phyloP scores from a whole-genome alignment of 371 early-diverging fungal species.

The Syncephalis plumigaleata region DNA sequence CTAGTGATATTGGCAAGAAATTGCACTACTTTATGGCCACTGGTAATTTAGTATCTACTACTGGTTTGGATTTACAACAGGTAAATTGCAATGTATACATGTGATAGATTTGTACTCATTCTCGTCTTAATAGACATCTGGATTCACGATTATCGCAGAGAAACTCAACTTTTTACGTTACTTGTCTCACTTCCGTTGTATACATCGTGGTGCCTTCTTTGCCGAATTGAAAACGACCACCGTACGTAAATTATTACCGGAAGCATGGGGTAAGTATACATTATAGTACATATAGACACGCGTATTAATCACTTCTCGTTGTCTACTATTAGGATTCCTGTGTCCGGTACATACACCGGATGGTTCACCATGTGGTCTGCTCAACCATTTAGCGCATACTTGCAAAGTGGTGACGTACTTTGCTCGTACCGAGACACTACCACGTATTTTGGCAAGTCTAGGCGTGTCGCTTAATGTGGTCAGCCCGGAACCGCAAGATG shows the following conservation, averaged over 20 bases:
- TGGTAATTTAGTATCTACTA: slow-evolving; percentile 78
- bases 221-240: slow-evolving; percentile 95
- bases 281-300: slow-evolving; percentile 1
- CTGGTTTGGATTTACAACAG: slow-evolving; percentile 93
- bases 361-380: slow-evolving; percentile 97
- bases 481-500: slow-evolving; percentile 30
- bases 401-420: slow-evolving; percentile 67
- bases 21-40: slow-evolving; percentile 91
- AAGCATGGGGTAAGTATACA: slow-evolving; percentile 64
- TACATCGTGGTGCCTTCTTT: slow-evolving; percentile 99
- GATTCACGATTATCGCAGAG: slow-evolving; percentile 96
- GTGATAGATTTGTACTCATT: too few species aligned
- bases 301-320: background rate
- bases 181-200: slow-evolving; percentile 94
- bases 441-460: slow-evolving; percentile 42
- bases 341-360: slow-evolving; percentile 99
- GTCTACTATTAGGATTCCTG: slow-evolving; percentile 67
- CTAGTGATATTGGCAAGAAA: slow-evolving; percentile 68
- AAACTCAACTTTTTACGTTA: slow-evolving; percentile 97
- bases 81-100: slow-evolving; percentile 15
- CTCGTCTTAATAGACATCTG: slow-evolving; percentile 26
- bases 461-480: slow-evolving; percentile 58
- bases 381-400: slow-evolving; percentile 94
- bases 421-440: slow-evolving; percentile 41
- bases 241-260: slow-evolving; percentile 96